phyloP scores from a whole-genome alignment of 208 protist species.

The Trypanosoma cruzi region DNA sequence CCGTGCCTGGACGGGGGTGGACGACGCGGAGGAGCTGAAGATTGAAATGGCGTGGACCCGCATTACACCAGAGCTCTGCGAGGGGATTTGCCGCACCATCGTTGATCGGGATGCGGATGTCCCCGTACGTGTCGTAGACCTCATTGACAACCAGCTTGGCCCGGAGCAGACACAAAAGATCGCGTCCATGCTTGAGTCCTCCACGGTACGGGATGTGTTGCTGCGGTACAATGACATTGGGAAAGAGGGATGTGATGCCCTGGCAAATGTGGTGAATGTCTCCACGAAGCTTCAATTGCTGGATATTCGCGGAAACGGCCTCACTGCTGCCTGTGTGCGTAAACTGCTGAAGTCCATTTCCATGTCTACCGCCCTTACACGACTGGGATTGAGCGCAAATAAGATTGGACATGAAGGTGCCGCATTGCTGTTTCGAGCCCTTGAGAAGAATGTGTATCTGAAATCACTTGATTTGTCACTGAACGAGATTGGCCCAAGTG shows the following conservation, averaged over 20 bases:
- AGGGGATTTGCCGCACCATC: slow-evolving; percentile 61
- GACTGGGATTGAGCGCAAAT: slow-evolving; percentile 68
- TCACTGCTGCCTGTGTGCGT: slow-evolving; percentile 54
- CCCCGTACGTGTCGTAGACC: slow-evolving; percentile 61
- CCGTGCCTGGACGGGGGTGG: background rate
- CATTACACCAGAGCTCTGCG: slow-evolving; percentile 52
- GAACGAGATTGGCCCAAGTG: slow-evolving; percentile 82
- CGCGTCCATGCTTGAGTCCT: slow-evolving; percentile 59
- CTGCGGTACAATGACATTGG: slow-evolving; percentile 92
- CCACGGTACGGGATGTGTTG: slow-evolving; percentile 64
- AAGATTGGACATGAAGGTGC: slow-evolving; percentile 85
- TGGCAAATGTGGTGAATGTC: slow-evolving; percentile 78
- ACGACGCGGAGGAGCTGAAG: slow-evolving; percentile 16
- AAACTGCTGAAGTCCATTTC: slow-evolving; percentile 79
- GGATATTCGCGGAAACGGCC: slow-evolving; percentile 85
- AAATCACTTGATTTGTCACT: slow-evolving; percentile 83
- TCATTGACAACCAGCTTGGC: slow-evolving; percentile 89
- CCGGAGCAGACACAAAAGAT: slow-evolving; percentile 56
- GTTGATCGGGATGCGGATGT: slow-evolving; percentile 51
- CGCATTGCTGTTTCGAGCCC: slow-evolving; percentile 49
- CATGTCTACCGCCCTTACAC: slow-evolving; percentile 65
- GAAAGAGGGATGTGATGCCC: slow-evolving; percentile 84
- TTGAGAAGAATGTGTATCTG: slow-evolving; percentile 87
- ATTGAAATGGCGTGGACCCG: slow-evolving; percentile 73
- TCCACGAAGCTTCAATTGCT: slow-evolving; percentile 66